Conservation (phyloP, 176 grass and related monocot genomes). For the Alopecurus myosuroides region DNA sequence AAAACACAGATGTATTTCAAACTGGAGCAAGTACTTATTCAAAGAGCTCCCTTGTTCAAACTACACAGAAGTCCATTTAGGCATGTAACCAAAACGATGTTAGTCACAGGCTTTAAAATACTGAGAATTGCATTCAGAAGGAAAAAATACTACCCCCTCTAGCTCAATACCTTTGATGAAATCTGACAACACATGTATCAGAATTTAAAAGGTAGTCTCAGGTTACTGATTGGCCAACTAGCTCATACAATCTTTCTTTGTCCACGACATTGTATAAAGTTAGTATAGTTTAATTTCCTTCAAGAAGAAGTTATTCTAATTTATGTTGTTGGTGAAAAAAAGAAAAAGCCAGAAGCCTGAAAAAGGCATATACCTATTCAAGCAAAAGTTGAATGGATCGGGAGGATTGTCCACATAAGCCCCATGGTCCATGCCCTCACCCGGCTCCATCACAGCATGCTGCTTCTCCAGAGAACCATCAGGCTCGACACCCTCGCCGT, state of each 20-base stretch:
- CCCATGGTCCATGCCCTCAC: conserved; percentile 17
- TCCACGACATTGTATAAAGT: neutral
- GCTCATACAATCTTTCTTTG: neutral
- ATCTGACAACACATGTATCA: conserved; percentile 18
- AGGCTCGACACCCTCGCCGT: neutral
- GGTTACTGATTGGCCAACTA: neutral
- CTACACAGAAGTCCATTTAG: neutral
- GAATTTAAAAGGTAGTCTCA: neutral
- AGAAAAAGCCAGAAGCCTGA: neutral
- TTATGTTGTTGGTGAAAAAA: neutral
- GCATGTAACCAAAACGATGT: neutral
- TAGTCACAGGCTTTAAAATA: neutral
- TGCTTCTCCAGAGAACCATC: conserved; percentile 48
- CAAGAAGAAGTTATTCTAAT: neutral
- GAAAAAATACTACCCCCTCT: conserved; percentile 2
- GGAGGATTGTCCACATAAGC: conserved; percentile 32
- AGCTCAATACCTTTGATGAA: neutral
- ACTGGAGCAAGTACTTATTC: neutral
- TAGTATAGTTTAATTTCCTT: neutral
- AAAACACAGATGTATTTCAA: neutral
- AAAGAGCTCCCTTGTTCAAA: neutral
- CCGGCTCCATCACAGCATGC: conserved; percentile 24
- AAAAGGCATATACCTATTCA: conserved; percentile 69
- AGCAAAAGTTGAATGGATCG: conserved; percentile 59
- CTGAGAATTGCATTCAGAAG: neutral